Evolutionary conservation across 768 basidiomycete genomes (phyloP).

Genomic region (Pleurotus platypus): DNA sequence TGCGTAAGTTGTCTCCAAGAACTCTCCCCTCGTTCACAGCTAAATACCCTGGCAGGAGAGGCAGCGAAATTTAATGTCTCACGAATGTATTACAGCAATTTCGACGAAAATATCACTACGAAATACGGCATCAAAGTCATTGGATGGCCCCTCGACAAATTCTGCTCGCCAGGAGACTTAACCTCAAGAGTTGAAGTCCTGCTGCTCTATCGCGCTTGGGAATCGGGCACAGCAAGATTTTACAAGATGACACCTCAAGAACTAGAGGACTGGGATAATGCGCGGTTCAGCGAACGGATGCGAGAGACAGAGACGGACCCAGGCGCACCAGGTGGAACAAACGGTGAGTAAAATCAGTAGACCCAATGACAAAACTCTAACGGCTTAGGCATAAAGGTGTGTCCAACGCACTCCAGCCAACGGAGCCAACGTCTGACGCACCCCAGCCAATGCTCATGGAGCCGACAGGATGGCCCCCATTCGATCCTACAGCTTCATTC

Average conservation of each 20-base stretch:
- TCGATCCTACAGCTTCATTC: no score
- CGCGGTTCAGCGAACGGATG: not conserved
- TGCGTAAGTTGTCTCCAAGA: conserved; percentile 1
- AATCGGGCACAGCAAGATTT: conserved; percentile 13
- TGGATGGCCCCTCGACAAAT: conserved; percentile 16
- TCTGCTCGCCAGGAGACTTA: conserved; percentile 13
- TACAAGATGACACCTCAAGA: conserved; percentile 10
- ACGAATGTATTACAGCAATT: conserved; percentile 17
- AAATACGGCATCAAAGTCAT: conserved; percentile 13
- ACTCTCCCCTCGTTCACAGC: not conserved
- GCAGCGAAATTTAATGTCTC: not conserved
- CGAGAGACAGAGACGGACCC: not conserved
- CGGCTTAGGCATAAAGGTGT: not conserved
- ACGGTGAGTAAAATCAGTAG: not conserved
- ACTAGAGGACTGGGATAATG: conserved; percentile 8
- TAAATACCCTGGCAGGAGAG: not conserved
- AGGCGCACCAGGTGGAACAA: not conserved
- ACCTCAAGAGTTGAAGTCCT: conserved; percentile 10
- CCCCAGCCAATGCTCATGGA: not conserved
- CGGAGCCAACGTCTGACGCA: not conserved
- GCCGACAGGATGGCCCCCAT: not conserved
- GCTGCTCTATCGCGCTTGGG: conserved; percentile 12
- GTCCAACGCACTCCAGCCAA: not conserved
- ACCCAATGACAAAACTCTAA: not conserved
- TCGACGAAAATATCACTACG: conserved; percentile 16